These are phyloP conservation scores for Priceomyces melissophilus DNA, from an alignment of 805 yeast genomes.

Conservation along the genomic window DNA sequence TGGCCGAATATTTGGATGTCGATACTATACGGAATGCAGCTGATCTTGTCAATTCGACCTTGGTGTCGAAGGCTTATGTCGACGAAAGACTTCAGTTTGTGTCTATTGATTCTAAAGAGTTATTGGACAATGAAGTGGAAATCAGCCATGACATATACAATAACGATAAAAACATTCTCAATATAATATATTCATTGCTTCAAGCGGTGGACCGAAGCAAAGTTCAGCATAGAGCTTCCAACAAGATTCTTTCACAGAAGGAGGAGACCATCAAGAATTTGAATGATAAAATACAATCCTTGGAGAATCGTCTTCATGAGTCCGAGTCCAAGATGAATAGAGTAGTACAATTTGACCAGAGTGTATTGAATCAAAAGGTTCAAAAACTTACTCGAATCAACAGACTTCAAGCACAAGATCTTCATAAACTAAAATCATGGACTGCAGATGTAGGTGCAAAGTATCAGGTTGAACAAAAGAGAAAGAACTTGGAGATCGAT, in stretches of 20 bases:
- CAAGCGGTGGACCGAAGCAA: slow-evolving; percentile 32
- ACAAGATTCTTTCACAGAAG: slow-evolving; percentile 24
- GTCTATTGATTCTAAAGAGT: slow-evolving; percentile 32
- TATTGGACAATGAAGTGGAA: slow-evolving; percentile 21
- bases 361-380: slow-evolving; percentile 12
- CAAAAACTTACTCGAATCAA: slow-evolving; percentile 17
- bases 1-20: slow-evolving; percentile 17
- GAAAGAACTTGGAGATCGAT: slow-evolving; percentile 28
- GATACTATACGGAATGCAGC: slow-evolving; percentile 37
- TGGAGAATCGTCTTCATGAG: slow-evolving; percentile 17
- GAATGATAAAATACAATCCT: slow-evolving; percentile 15
- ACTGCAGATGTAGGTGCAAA: slow-evolving; percentile 27
- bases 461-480: slow-evolving; percentile 34
- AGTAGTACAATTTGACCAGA: slow-evolving; percentile 18
- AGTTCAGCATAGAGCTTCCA: slow-evolving; percentile 27
- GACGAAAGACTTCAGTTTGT: slow-evolving; percentile 28
- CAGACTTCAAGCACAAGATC: slow-evolving; percentile 26
- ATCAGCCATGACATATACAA: slow-evolving; percentile 29
- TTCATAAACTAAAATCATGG: slow-evolving; percentile 25
- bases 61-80: slow-evolving; percentile 34
- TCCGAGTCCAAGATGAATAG: slow-evolving; percentile 16
- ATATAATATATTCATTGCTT: slow-evolving; percentile 32
- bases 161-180: slow-evolving; percentile 36
- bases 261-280: slow-evolving; percentile 26
- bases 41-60: slow-evolving; percentile 31